Percentiles rank a stretch among this genome's conserved stretches.
Conservation (phyloP, 2,329 filamentous ascomycete genomes). For the Fusarium mexicanum region DNA sequence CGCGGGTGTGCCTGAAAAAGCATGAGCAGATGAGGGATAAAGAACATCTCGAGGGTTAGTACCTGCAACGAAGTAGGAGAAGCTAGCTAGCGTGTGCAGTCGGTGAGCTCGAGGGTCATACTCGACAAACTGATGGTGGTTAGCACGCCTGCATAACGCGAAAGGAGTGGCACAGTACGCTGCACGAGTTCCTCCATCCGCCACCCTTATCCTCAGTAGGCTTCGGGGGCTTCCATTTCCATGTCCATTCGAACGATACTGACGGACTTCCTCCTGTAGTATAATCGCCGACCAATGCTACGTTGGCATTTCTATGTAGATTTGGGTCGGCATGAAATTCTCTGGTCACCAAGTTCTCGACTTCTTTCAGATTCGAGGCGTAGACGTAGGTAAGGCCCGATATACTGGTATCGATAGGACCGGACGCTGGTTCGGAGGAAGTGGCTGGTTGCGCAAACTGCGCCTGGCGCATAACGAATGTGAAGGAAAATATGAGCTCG, state of each 20-base stretch:
- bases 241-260: slow-evolving; percentile 92
- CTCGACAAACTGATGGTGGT: slow-evolving; percentile 79
- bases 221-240: slow-evolving; percentile 96
- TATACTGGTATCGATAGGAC: slow-evolving; percentile 76
- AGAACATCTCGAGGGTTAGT: slow-evolving; percentile 32
- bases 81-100: slow-evolving; percentile 86
- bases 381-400: slow-evolving; percentile 93
- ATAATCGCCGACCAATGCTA: slow-evolving; percentile 93
- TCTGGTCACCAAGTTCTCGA: slow-evolving; percentile 92
- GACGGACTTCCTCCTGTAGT: slow-evolving; percentile 83
- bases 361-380: slow-evolving; percentile 83
- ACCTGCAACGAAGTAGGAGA: slow-evolving; percentile 96
- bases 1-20: slow-evolving; percentile 53
- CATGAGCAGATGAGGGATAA: slow-evolving; percentile 23
- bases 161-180: slow-evolving; percentile 61
- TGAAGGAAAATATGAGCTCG: slow-evolving; percentile 92
- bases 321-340: slow-evolving; percentile 98
- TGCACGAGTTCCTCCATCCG: slow-evolving; percentile 96
- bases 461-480: slow-evolving; percentile 77
- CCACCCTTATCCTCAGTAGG: slow-evolving; percentile 81
- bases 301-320: slow-evolving; percentile 95
- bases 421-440: slow-evolving; percentile 60
- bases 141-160: slow-evolving; percentile 28
- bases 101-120: slow-evolving; percentile 94
- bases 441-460: slow-evolving; percentile 50